These are phyloP conservation scores for Schizopora paradoxa DNA, from an alignment of 1,284 basidiomycete species.

Conservation along the genomic window DNA sequence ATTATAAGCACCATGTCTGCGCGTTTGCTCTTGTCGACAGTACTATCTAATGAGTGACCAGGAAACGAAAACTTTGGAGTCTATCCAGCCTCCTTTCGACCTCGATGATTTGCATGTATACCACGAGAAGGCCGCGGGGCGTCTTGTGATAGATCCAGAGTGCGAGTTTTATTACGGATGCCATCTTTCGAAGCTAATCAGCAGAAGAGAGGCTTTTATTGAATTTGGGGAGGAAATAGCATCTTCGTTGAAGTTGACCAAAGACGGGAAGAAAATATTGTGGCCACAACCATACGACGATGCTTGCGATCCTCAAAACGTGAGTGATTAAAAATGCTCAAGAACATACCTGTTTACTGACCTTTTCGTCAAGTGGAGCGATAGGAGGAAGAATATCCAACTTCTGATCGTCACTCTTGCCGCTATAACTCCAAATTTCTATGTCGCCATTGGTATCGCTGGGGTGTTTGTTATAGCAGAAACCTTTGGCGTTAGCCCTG, in stretches of 20 bases:
- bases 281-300: slow-evolving; percentile 63
- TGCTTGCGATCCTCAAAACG: slow-evolving; percentile 60
- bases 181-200: slow-evolving; percentile 17
- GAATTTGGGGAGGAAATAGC: slow-evolving; percentile 47
- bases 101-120: slow-evolving; percentile 41
- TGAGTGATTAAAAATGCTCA: slow-evolving; percentile 26
- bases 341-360: background rate
- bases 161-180: slow-evolving; percentile 25
- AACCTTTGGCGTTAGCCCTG: slow-evolving; percentile 51
- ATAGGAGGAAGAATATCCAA: slow-evolving; percentile 44
- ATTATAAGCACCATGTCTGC: too few species aligned
- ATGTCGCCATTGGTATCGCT: slow-evolving; percentile 59
- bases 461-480: slow-evolving; percentile 52
- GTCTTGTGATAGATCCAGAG: slow-evolving; percentile 58
- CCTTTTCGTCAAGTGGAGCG: slow-evolving; percentile 35
- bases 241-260: slow-evolving; percentile 40
- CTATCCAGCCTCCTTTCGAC: too few species aligned
- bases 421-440: slow-evolving; percentile 63
- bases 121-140: slow-evolving; percentile 49
- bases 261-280: slow-evolving; percentile 43
- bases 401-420: slow-evolving; percentile 57
- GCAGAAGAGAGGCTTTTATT: slow-evolving; percentile 43
- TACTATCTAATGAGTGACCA: too few species aligned
- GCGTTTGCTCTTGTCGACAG: too few species aligned
- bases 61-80: too few species aligned